phyloP scores from a whole-genome alignment of 441 rosid genomes.

The Kokia cookei region DNA sequence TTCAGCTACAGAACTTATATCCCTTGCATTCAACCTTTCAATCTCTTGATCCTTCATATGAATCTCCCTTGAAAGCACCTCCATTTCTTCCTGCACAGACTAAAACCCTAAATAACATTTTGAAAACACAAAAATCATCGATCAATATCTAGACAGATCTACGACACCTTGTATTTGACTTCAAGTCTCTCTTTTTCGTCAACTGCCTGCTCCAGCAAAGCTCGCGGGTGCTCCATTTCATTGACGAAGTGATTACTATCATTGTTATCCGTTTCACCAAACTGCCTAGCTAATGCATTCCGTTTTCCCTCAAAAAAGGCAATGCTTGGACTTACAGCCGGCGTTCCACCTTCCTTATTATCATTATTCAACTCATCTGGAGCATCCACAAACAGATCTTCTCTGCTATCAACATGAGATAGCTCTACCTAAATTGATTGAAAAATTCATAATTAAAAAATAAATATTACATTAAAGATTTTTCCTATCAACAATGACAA shows the following conservation, averaged over 20 bases:
- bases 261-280: conserved; percentile 17
- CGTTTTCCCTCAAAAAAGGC: conserved; percentile 5
- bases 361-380: conserved; percentile 56
- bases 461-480: not conserved
- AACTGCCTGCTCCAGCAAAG: conserved; percentile 27
- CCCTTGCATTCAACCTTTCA: conserved; percentile 48
- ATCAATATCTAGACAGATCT: not conserved
- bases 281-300: conserved; percentile 12
- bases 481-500: not conserved
- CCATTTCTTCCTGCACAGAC: conserved; percentile 51
- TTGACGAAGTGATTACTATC: conserved; percentile 4
- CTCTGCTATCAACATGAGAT: conserved; percentile 45
- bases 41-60: conserved; percentile 48
- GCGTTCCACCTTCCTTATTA: conserved; percentile 16
- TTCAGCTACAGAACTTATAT: conserved; percentile 12
- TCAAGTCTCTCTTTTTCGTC: conserved; percentile 35
- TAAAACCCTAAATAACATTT: not conserved
- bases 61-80: conserved; percentile 37
- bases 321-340: not conserved
- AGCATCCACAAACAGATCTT: conserved; percentile 95
- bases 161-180: conserved; percentile 38
- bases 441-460: not conserved
- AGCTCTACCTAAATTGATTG: conserved; percentile 23
- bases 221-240: conserved; percentile 25
- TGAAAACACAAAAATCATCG: not conserved